Evolutionary conservation across 2,329 filamentous ascomycete genomes (phyloP), one percentile per base, ranked within the genome.

Genomic region (Sarocladium strictum): DNA sequence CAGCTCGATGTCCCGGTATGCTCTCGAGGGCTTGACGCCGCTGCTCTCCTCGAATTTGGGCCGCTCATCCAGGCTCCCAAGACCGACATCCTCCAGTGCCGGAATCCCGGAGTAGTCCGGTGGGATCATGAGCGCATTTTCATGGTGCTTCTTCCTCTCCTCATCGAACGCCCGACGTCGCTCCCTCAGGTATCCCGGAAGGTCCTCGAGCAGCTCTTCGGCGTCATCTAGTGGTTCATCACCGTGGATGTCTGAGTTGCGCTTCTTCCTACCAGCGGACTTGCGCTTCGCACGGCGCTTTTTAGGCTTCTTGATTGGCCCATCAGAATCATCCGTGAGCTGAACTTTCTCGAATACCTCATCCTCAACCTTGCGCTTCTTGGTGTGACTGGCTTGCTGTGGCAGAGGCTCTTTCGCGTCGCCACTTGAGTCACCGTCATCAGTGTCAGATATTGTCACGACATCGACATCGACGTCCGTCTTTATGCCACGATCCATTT

Each of bases 61-160:
- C 53, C 85, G 85, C 66, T 92, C 85, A 54, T 79, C 73, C 12
- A 90, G 66, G 11, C 64, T 63, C 1, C 58, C 57, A 0, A 65
- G 56, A 23, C 65, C 57, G 24, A 55, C 41, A 0, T 57, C 60
- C 26, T 83, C 74, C 57, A 81, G 81, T 59, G 96, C 92, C 10
- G 87, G 77, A 15, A 97, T 76, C 49, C 85, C 84, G 1, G 85
- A 80, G 64, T 87, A 96, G 50, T 82, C 80, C 0, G 94, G 94
- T 0, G 94, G 90, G 2, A 95, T 68, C 58, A 81, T 85, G 41
- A 97, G 72, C 0, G 87, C 90, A 5, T 80, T 81, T 54, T 87
- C 81, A 55, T 84, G 81, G 47, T 91, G 71, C 26, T 68, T 68
- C 33, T 83, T 75, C 47, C 72, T 73, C n/a, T 78, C 74, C 45